Percentiles rank a stretch among this genome's conserved stretches.
Conservation (phyloP, 1,284 basidiomycete genomes). For the Fomitopsis schrenkii region DNA sequence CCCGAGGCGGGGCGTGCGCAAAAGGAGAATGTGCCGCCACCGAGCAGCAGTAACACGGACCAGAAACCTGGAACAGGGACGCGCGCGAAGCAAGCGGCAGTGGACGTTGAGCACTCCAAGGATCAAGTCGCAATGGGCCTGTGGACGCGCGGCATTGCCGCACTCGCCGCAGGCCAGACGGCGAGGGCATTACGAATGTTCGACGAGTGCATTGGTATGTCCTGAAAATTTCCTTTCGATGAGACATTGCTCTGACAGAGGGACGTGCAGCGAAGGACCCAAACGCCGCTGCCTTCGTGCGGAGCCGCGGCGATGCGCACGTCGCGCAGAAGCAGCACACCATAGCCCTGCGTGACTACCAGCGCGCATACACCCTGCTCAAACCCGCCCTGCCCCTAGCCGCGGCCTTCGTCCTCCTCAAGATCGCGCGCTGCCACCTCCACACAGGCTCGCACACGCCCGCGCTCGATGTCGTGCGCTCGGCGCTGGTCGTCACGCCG, state of each 20-base stretch:
- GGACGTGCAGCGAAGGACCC: constrained; percentile 2
- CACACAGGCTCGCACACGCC: constrained; percentile 7
- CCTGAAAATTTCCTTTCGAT: no score
- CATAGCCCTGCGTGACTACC: constrained; percentile 12
- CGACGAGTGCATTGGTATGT: constrained; percentile 11
- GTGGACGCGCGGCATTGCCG: background rate
- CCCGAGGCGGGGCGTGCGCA: background rate
- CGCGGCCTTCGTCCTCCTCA: background rate
- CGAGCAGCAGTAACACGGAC: background rate
- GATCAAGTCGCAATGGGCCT: background rate
- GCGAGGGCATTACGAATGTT: background rate
- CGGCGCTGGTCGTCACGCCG: constrained; percentile 10
- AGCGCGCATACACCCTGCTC: constrained; percentile 5
- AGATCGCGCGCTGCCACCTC: constrained; percentile 13
- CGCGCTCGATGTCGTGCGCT: constrained; percentile 11
- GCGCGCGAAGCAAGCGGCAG: background rate
- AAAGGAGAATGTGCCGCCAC: background rate
- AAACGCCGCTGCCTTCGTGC: background rate
- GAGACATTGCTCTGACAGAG: no score
- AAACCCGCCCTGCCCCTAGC: background rate
- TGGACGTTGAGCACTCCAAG: background rate
- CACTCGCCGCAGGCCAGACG: background rate
- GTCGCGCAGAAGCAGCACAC: constrained; percentile 2
- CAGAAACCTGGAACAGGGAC: background rate
- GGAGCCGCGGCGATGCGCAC: constrained; percentile 9